A percentile compares a stretch with the other conserved stretches of the same genome.
Evolutionary conservation across 176 grass and related monocot species (phyloP).

Genomic region (Coix lacrymajobi): DNA sequence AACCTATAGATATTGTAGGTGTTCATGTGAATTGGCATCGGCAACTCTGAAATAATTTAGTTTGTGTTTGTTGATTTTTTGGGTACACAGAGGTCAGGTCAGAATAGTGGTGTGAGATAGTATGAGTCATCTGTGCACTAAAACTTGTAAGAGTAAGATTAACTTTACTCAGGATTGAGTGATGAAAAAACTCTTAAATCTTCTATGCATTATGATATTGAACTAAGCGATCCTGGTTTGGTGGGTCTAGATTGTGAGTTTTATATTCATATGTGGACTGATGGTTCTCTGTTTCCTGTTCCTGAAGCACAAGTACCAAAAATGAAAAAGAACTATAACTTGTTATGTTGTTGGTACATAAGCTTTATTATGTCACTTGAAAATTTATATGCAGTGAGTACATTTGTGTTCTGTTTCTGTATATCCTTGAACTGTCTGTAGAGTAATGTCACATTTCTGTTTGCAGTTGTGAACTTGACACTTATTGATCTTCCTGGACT

Average conservation of each 20-base stretch:
- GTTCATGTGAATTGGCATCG: not conserved
- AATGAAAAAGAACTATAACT: not conserved
- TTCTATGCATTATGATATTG: not conserved
- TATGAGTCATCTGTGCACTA: not conserved
- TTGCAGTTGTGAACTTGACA: slow-evolving; percentile 98
- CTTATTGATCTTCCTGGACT: slow-evolving; percentile 97
- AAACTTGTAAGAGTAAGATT: not conserved
- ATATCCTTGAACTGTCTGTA: slow-evolving; percentile 22
- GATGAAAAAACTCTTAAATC: not conserved
- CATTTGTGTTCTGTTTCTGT: not conserved
- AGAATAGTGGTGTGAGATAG: not conserved
- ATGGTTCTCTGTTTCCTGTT: not conserved
- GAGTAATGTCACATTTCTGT: slow-evolving; percentile 29
- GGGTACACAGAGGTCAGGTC: not conserved
- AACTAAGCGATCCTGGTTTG: not conserved
- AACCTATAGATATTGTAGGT: not conserved
- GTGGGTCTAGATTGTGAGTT: not conserved
- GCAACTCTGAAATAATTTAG: not conserved
- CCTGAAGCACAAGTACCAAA: not conserved
- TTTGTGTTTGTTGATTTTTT: not conserved
- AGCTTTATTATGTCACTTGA: not conserved
- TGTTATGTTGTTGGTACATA: not conserved
- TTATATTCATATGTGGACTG: not conserved
- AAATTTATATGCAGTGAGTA: not conserved
- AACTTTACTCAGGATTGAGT: not conserved